Evolutionary conservation across 257 asterid genomes (phyloP), one percentile per base, ranked within the genome.

Genomic region (Thymus quinquecostatus): DNA sequence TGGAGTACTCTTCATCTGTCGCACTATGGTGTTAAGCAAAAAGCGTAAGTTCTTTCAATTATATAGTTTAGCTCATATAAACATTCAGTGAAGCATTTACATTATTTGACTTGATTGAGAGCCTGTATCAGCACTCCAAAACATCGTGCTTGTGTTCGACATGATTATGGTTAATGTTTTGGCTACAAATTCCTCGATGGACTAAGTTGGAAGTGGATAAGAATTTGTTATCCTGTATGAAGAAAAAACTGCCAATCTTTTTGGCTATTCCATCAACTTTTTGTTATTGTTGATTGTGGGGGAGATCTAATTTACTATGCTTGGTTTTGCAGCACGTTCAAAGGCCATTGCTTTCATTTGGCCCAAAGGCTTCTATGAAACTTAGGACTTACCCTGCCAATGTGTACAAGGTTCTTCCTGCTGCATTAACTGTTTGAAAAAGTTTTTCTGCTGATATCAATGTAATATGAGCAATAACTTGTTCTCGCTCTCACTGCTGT

Each of bases 301-400:
- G 44, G 64, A 77, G 32, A 53, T 68, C 59, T 70, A 27, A 82
- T n/a, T 69, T 45, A 34, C 44, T 59, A 10, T 41, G 32, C 69
- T 74, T 53, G 76, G 60, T 61, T 83, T 67, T 84, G 86, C 89
- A 93, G 98, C 99, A 91, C 80, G 95, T 94, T 73, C 99, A 91
- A 73, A 92, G 98, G 58, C 96, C 97, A 40, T 78, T 91, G 73
- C 86, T 87, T 72, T 94, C 97, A 6, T 94, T 94, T 83, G 98
- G 99, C 58, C 99, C 99, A 2, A 92, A 91, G 79, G 86, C 93
- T 74, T 86, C 96, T 80, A 79, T 84, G 86, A 86, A 88, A 81
- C 96, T 91, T 62, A 81, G 82, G 76, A 89, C 99, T 5, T 66
- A 74, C 79, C 97, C 99, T 2, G 79, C 86, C 63, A 85, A 88